These are phyloP conservation scores for Populus ilicifolia DNA, from an alignment of 345 rosid genomes.

Conservation along the genomic window DNA sequence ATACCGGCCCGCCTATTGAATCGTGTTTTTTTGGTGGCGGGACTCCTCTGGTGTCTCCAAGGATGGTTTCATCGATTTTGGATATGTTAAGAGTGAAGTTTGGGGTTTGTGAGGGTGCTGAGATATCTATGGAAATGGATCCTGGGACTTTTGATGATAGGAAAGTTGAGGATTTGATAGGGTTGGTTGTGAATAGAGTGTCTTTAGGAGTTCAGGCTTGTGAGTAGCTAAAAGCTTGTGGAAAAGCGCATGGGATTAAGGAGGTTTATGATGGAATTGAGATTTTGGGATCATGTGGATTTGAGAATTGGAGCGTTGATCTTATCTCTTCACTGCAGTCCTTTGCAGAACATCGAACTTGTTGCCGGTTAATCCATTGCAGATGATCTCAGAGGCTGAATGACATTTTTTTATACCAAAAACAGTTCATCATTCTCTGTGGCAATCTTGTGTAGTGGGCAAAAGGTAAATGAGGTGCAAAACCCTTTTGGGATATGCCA, in stretches of 20 bases:
- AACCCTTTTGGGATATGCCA: neutral
- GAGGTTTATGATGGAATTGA: constrained; percentile 78
- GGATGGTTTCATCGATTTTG: constrained; percentile 55
- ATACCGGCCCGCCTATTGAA: constrained; percentile 14
- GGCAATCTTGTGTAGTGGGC: neutral
- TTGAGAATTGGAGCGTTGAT: constrained; percentile 90
- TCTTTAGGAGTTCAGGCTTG: constrained; percentile 93
- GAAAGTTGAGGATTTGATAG: constrained; percentile 53
- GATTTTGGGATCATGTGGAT: constrained; percentile 53
- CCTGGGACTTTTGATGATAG: constrained; percentile 76
- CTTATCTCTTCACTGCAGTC: constrained; percentile 62
- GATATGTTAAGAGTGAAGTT: constrained; percentile 52
- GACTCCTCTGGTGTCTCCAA: constrained; percentile 86
- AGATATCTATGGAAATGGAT: constrained; percentile 96
- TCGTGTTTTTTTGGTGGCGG: constrained; percentile 95
- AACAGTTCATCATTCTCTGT: neutral
- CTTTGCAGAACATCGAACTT: neutral
- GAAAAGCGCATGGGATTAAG: constrained; percentile 81
- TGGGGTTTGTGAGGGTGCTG: constrained; percentile 58
- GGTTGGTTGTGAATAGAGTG: constrained; percentile 88
- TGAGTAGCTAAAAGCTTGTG: constrained; percentile 78
- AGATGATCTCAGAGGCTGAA: neutral
- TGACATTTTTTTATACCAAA: neutral
- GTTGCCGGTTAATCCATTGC: neutral
- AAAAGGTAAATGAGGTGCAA: neutral